A percentile compares a stretch with the other conserved stretches of the same genome.
These are phyloP conservation scores for Globisporangium lucens DNA, from an alignment of 352 stramenopile species.

Conservation along the genomic window DNA sequence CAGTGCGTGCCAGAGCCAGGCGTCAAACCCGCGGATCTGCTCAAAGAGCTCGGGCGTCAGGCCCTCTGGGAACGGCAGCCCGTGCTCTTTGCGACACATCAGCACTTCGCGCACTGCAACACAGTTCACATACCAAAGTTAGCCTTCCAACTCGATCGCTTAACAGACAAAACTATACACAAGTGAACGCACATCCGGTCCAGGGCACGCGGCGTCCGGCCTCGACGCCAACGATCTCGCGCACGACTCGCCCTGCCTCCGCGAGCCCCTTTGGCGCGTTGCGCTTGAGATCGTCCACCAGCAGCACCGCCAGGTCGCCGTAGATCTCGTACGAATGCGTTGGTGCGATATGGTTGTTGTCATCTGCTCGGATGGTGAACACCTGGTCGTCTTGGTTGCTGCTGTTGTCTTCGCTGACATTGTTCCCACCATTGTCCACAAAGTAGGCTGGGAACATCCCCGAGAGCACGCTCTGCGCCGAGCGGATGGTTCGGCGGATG, in stretches of 20 bases:
- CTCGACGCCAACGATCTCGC: constrained; percentile 37
- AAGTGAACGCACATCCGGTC: constrained; percentile 51
- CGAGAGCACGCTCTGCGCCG: constrained; percentile 60
- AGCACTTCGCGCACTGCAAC: constrained; percentile 69
- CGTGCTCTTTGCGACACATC: constrained; percentile 59
- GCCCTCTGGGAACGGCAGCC: constrained; percentile 48
- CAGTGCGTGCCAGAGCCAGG: constrained; percentile 72
- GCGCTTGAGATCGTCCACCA: constrained; percentile 50
- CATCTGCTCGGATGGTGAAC: constrained; percentile 48
- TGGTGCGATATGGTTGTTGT: constrained; percentile 44
- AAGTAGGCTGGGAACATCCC: constrained; percentile 67
- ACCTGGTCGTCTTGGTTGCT: constrained; percentile 9
- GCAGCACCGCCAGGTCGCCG: constrained; percentile 37
- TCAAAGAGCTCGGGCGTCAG: constrained; percentile 56
- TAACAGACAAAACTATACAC: too few species aligned
- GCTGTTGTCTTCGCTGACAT: background rate
- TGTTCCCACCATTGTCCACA: constrained; percentile 6
- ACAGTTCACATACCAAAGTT: constrained; percentile 4
- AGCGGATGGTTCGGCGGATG: constrained; percentile 68
- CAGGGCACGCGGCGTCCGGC: constrained; percentile 46
- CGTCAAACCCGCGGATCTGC: constrained; percentile 61
- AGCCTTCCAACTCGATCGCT: background rate
- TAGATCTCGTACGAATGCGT: constrained; percentile 72
- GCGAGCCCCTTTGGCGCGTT: constrained; percentile 40
- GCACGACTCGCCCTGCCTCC: constrained; percentile 37